Evolutionary conservation across 1,139 yeast species (phyloP), one percentile per base, ranked within the genome.

Genomic region (Saccharomycopsis hybrid): DNA sequence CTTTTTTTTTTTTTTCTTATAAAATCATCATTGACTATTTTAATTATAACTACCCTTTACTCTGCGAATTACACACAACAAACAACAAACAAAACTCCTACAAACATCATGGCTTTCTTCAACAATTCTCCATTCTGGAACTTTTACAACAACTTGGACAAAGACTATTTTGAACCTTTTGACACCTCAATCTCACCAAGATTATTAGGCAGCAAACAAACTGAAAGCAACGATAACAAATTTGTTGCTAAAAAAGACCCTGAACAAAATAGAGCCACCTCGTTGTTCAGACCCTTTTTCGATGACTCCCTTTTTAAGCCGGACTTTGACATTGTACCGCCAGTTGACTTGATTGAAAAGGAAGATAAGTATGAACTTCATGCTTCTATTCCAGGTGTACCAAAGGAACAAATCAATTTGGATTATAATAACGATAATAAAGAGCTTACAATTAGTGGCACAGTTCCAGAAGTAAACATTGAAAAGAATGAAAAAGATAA

Each of bases 361-460:
- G 70, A 67, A 4, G 59, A 64, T 39, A 56, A 62, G 13, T 71
- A 70, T 55, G 70, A 68, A 38, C 55, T 71, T 33, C 68, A 65
- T 36, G 62, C 70, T 4, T 65, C 73, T 0, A 60, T 70, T 49
- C 74, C 76, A n/a, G 76, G 76, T 52, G 71, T 70, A 30, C 51
- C 63, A 30, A 65, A 65, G 55, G 68, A 68, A 2, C 61, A 69
- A 47, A 64, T 71, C 49, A 60, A 66, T 24, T 54, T 71, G 44
- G 74, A 71, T 54, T 71, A 67, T 57, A 63, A 70, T 56, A 63
- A 68, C 49, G 68, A 68, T 35, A 62, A 61, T 33, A 69, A 70
- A 46, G 69, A 69, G 54, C 59, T 71, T 43, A 57, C 63, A 33
- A 60, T 71, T 42, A 60, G 65, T 43, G 76, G 75, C 50, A 70